Percentiles rank a stretch among this genome's conserved stretches.
These are phyloP conservation scores for Penicillium rolfsii DNA, from an alignment of 2,329 filamentous ascomycete genomes.

Conservation along the genomic window DNA sequence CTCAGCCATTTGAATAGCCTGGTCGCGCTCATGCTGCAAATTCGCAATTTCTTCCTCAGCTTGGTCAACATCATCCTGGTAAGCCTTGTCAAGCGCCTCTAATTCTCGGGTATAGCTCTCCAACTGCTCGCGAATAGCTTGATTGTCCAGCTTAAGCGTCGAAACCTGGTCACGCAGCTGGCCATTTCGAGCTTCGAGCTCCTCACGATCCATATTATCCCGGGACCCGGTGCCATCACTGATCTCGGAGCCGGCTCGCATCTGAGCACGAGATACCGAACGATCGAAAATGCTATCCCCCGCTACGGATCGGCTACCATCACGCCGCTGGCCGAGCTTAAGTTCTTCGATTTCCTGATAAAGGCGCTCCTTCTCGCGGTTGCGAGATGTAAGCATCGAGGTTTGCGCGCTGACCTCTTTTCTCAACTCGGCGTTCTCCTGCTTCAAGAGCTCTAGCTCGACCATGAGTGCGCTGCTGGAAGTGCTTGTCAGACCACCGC, in stretches of 20 bases:
- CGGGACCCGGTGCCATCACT: conserved; percentile 71
- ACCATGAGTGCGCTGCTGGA: conserved; percentile 74
- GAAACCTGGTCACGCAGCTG: conserved; percentile 85
- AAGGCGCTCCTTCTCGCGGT: conserved; percentile 89
- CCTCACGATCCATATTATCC: conserved; percentile 80
- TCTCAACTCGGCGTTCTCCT: conserved; percentile 89
- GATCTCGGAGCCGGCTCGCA: conserved; percentile 72
- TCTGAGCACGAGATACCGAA: conserved; percentile 83
- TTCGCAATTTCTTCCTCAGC: conserved; percentile 78
- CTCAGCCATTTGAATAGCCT: conserved; percentile 74
- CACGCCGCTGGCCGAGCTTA: conserved; percentile 81
- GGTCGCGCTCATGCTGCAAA: conserved; percentile 81
- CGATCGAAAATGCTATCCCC: conserved; percentile 91
- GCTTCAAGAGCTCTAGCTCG: conserved; percentile 81
- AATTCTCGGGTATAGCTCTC: conserved; percentile 80
- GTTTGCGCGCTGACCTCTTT: conserved; percentile 94
- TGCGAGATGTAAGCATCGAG: conserved; percentile 94
- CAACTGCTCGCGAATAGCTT: conserved; percentile 81
- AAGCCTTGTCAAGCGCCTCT: conserved; percentile 69
- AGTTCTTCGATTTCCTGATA: conserved; percentile 98
- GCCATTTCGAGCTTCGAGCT: conserved; percentile 80
- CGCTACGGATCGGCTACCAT: conserved; percentile 60
- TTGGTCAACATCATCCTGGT: conserved; percentile 80
- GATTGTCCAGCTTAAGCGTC: conserved; percentile 82
- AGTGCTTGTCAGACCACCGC: conserved; percentile 56